Evolutionary conservation across 345 rosid genomes (phyloP).

Genomic region (Trapa incisa): DNA sequence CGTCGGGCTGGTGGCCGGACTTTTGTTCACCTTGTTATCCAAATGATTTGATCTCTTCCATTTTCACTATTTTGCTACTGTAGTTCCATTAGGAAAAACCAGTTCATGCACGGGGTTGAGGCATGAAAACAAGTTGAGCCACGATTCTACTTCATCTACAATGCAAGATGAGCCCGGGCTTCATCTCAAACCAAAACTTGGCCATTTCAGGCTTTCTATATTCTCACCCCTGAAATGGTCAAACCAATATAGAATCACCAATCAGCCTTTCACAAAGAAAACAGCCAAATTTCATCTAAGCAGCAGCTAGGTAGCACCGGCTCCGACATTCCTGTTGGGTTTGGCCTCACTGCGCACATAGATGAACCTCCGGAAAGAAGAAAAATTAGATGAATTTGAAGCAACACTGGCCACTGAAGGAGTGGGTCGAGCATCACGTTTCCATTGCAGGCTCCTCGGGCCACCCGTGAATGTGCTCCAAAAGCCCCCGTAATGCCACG

Average conservation of each 20-base stretch:
- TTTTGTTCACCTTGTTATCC: conserved; percentile 27
- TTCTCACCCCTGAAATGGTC: too few species aligned
- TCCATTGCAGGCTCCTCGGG: conserved; percentile 92
- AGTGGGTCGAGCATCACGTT: conserved; percentile 46
- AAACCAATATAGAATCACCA: too few species aligned
- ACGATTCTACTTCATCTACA: too few species aligned
- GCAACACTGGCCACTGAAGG: conserved; percentile 25
- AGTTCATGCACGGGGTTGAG: too few species aligned
- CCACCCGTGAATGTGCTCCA: conserved; percentile 55
- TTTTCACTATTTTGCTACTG: too few species aligned
- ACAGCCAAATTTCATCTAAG: background rate
- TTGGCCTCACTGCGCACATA: conserved; percentile 59
- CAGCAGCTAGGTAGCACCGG: conserved; percentile 18
- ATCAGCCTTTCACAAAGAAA: background rate
- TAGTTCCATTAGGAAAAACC: background rate
- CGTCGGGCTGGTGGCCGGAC: conserved; percentile 34
- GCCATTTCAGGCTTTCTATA: too few species aligned
- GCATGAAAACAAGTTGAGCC: too few species aligned
- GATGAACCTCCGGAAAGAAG: conserved; percentile 28
- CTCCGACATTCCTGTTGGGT: conserved; percentile 20
- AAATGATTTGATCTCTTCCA: conserved; percentile 20
- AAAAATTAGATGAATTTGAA: background rate
- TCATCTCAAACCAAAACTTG: too few species aligned
- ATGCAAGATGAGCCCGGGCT: too few species aligned
- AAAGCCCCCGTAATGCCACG: conserved; percentile 55